Evolutionary conservation across 106 monocot genomes (phyloP).

Genomic region (Dendrobium huoshanense): DNA sequence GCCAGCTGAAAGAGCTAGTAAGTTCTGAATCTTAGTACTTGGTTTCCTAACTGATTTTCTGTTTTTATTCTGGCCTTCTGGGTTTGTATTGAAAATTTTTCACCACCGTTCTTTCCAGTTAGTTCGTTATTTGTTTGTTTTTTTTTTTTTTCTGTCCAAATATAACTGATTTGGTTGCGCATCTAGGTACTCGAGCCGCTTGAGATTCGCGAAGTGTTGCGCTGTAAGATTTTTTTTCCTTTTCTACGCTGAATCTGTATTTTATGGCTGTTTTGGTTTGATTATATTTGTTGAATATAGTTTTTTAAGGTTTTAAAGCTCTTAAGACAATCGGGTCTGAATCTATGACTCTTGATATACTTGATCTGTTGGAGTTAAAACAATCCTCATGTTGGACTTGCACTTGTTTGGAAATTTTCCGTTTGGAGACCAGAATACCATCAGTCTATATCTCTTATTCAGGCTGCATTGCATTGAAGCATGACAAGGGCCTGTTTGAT

Average conservation of each 20-base stretch:
- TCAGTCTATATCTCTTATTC: neutral
- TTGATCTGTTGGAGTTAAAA: neutral
- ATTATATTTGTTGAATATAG: neutral
- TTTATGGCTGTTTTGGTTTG: neutral
- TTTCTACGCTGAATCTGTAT: neutral
- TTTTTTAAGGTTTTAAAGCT: neutral
- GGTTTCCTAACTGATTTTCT: neutral
- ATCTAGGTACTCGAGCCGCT: constrained; percentile 54
- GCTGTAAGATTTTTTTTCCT: constrained; percentile 44
- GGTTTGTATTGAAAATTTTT: neutral
- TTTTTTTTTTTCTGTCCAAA: neutral
- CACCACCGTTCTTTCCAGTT: neutral
- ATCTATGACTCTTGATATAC: neutral
- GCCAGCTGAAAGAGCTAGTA: constrained; percentile 27
- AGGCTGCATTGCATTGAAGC: neutral
- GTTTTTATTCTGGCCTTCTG: neutral
- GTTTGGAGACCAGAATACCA: neutral
- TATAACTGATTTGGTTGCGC: neutral
- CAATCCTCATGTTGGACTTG: neutral
- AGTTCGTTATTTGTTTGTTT: neutral
- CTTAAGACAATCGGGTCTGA: neutral
- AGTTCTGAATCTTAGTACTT: neutral
- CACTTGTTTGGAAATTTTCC: neutral
- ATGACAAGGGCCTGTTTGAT: neutral
- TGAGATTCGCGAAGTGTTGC: constrained; percentile 84